phyloP scores from a whole-genome alignment of 164 flowering plant genomes.

The Litsea cubeba region DNA sequence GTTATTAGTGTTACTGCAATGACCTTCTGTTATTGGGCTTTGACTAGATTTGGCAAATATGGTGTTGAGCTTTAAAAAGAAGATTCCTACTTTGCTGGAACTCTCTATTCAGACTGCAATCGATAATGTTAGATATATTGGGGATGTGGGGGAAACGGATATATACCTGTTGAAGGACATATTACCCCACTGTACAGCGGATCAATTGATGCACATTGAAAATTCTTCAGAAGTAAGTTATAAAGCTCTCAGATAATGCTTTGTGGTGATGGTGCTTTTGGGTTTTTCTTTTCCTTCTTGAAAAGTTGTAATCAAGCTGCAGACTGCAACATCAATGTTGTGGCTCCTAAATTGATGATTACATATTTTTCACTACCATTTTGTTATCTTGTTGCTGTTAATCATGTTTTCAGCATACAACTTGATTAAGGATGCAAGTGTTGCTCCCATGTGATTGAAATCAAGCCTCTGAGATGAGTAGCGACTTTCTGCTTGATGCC shows the following conservation, averaged over 20 bases:
- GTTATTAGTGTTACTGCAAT: too few species aligned
- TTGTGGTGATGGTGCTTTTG: neutral
- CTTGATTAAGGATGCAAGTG: neutral
- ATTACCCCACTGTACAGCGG: constrained; percentile 78
- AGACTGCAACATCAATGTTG: neutral
- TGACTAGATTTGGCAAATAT: neutral
- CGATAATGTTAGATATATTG: constrained; percentile 69
- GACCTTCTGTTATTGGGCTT: too few species aligned
- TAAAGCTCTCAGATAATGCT: neutral
- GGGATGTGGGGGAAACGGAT: constrained; percentile 88
- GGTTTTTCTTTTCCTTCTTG: neutral
- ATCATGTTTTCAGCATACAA: neutral
- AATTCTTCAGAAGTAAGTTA: constrained; percentile 52
- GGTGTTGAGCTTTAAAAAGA: constrained; percentile 1
- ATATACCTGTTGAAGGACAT: constrained; percentile 57
- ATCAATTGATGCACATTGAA: constrained; percentile 81
- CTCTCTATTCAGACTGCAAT: constrained; percentile 63
- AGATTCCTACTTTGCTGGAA: constrained; percentile 62
- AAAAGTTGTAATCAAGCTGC: neutral
- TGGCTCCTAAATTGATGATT: neutral
- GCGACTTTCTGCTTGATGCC: neutral
- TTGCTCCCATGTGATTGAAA: constrained; percentile 2
- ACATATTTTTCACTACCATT: neutral
- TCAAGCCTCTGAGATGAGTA: neutral
- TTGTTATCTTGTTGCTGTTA: neutral